phyloP scores from a whole-genome alignment of 768 basidiomycete genomes.

The Trametes gibbosa region DNA sequence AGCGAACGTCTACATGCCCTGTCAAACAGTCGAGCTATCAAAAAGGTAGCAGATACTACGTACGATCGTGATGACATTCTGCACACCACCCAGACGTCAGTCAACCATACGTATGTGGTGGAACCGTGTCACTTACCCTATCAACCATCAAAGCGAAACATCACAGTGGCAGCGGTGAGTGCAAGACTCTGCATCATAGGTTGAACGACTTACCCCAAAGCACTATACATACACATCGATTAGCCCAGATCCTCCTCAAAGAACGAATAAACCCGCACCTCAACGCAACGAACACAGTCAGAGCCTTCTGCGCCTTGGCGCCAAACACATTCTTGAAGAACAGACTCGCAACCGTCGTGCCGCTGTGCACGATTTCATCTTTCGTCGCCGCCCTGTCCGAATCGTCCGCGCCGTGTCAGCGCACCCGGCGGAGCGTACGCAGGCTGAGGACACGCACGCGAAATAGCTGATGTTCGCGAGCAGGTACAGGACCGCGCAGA shows the following conservation, averaged over 20 bases:
- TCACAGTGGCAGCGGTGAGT: conserved; percentile 32
- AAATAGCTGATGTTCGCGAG: conserved; percentile 61
- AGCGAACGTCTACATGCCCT: conserved; percentile 43
- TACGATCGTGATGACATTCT: conserved; percentile 28
- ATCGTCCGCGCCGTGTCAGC: not conserved
- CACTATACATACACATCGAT: conserved; percentile 26
- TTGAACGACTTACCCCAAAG: conserved; percentile 30
- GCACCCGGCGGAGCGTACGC: no score
- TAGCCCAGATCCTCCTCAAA: not conserved
- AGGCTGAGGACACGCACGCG: conserved; percentile 30
- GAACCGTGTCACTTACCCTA: conserved; percentile 13
- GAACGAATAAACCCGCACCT: conserved; percentile 34
- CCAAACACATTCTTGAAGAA: conserved; percentile 64
- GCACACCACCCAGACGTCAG: not conserved
- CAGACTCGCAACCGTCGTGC: conserved; percentile 56
- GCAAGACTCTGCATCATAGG: not conserved
- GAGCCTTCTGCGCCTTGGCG: conserved; percentile 45
- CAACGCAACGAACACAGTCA: conserved; percentile 57
- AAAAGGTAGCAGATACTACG: not conserved
- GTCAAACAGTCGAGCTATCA: not conserved
- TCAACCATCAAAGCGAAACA: conserved; percentile 35
- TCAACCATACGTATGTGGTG: not conserved
- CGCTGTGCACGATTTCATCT: conserved; percentile 45
- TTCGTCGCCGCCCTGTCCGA: conserved; percentile 40
- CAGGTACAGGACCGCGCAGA: conserved; percentile 51